These are phyloP conservation scores for Juglanconis oblonga DNA, from an alignment of 2,329 filamentous ascomycete genomes.

Conservation along the genomic window DNA sequence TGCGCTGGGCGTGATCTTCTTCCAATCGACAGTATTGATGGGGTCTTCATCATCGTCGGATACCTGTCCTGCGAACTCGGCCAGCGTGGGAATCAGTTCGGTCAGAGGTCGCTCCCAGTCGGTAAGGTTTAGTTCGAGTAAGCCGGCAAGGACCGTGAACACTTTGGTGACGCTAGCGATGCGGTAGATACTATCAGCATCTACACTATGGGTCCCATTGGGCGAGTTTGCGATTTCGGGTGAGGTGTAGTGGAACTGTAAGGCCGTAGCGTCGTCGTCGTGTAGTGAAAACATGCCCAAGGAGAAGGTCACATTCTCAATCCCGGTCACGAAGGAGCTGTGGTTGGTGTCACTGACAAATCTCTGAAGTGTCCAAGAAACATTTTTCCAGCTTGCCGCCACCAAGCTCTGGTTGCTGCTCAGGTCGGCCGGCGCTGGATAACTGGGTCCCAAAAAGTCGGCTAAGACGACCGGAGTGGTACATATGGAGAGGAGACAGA, in stretches of 20 bases:
- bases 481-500: background rate
- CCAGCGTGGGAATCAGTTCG: constrained; percentile 29
- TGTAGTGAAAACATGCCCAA: constrained; percentile 36
- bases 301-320: constrained; percentile 37
- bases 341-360: constrained; percentile 13
- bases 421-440: constrained; percentile 33
- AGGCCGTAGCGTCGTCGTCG: constrained; percentile 20
- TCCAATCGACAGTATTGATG: constrained; percentile 27
- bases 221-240: constrained; percentile 29
- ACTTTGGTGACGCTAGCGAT: constrained; percentile 39
- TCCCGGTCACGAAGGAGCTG: constrained; percentile 13
- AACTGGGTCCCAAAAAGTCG: constrained; percentile 29
- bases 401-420: constrained; percentile 31
- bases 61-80: constrained; percentile 9
- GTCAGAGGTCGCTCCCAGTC: constrained; percentile 34
- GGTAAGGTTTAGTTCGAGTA: constrained; percentile 30
- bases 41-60: constrained; percentile 14
- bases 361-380: constrained; percentile 26
- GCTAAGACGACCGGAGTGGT: constrained; percentile 14
- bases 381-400: constrained; percentile 30
- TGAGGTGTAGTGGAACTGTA: constrained; percentile 35
- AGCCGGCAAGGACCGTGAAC: constrained; percentile 35
- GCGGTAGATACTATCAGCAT: constrained; percentile 40
- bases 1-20: constrained; percentile 30
- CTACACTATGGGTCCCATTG: constrained; percentile 32